These are phyloP conservation scores for Exophiala sp. DNA, from an alignment of 2,329 filamentous ascomycete species.

Conservation along the genomic window DNA sequence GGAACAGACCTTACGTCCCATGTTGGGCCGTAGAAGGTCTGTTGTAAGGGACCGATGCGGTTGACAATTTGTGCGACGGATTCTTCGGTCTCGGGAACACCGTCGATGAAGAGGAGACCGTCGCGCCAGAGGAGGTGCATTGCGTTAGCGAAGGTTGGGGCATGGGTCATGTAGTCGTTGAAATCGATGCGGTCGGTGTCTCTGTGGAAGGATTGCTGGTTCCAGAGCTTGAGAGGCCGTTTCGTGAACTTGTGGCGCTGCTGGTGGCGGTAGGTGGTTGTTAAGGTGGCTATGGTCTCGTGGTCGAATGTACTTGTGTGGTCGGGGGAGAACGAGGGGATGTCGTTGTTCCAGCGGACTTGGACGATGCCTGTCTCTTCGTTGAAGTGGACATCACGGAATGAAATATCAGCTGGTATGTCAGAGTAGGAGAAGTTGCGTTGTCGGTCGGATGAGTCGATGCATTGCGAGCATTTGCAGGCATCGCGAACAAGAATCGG, in stretches of 20 bases:
- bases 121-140: conserved; percentile 61
- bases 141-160: conserved; percentile 56
- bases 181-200: conserved; percentile 62
- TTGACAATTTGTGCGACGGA: conserved; percentile 66
- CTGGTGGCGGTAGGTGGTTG: conserved; percentile 18
- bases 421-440: conserved; percentile 63
- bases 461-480: conserved; percentile 53
- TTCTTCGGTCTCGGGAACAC: conserved; percentile 65
- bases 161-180: conserved; percentile 64
- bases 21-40: conserved; percentile 86
- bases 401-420: conserved; percentile 52
- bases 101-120: conserved; percentile 73
- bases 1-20: conserved; percentile 86
- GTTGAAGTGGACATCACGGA: conserved; percentile 36
- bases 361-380: conserved; percentile 47
- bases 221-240: conserved; percentile 32
- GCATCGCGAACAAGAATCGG: conserved; percentile 49
- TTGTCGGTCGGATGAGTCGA: conserved; percentile 58
- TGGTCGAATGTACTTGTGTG: conserved; percentile 22
- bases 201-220: conserved; percentile 42
- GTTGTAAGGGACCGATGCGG: conserved; percentile 72
- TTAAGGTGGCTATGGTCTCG: conserved; percentile 9
- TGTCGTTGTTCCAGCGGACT: conserved; percentile 61
- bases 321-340: conserved; percentile 35
- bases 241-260: conserved; percentile 38